Evolutionary conservation across 2,329 filamentous ascomycete species (phyloP).

Genomic region (Paecilomyces dactylethromorphus): DNA sequence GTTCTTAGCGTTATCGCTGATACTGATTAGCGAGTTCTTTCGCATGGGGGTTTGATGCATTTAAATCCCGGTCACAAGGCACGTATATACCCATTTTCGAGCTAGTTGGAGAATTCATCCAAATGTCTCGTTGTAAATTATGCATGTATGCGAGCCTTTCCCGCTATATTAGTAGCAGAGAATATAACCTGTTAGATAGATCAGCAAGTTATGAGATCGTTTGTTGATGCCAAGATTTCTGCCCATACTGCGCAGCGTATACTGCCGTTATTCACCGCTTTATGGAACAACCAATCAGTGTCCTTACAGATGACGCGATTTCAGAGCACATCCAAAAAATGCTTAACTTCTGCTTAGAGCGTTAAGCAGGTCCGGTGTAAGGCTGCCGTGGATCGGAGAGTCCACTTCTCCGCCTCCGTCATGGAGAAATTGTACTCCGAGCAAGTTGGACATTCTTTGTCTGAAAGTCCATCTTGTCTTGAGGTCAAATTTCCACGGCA

Average conservation of each 20-base stretch:
- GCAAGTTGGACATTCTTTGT: background rate
- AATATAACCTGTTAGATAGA: too few relatives aligned
- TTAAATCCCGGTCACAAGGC: background rate
- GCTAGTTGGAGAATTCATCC: background rate
- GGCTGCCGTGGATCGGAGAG: background rate
- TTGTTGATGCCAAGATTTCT: background rate
- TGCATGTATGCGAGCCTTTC: background rate
- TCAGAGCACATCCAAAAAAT: background rate
- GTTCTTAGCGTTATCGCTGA: background rate
- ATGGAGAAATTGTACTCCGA: background rate
- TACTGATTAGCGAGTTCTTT: background rate
- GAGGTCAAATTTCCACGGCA: background rate
- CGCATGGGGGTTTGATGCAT: background rate
- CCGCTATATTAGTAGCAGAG: background rate
- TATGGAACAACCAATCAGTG: constrained; percentile 3
- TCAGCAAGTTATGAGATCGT: background rate
- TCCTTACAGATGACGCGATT: constrained; percentile 8
- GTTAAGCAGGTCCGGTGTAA: background rate
- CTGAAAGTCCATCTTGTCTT: background rate
- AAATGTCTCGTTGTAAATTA: background rate
- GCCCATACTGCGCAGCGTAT: background rate
- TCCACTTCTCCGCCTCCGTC: constrained; percentile 1
- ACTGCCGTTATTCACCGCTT: background rate
- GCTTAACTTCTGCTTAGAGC: background rate
- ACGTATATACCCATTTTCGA: background rate